phyloP scores from a whole-genome alignment of 352 stramenopile species.

The Phytophthora europaea region DNA sequence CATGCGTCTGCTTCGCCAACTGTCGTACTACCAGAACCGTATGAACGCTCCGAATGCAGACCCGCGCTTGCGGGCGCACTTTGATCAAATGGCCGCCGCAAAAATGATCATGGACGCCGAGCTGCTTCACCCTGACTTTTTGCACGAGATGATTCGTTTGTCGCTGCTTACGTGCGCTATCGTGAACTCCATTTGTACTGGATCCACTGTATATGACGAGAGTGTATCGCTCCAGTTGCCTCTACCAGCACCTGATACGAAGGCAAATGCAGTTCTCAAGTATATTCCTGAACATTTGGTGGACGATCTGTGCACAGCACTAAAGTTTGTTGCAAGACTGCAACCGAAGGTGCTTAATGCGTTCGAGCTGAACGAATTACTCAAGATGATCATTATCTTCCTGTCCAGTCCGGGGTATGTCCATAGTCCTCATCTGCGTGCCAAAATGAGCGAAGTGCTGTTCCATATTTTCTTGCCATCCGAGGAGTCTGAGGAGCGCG shows the following conservation, averaged over 20 bases:
- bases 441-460: constrained; percentile 97
- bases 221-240: constrained; percentile 42
- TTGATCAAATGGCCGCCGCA: constrained; percentile 71
- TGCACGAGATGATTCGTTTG: constrained; percentile 84
- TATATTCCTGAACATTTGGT: constrained; percentile 96
- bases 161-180: constrained; percentile 72
- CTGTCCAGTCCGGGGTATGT: constrained; percentile 91
- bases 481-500: constrained; percentile 80
- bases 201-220: constrained; percentile 24
- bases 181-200: constrained; percentile 66
- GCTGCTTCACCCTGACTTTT: constrained; percentile 77
- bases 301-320: constrained; percentile 93
- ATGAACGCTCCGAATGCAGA: constrained; percentile 77
- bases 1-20: constrained; percentile 90
- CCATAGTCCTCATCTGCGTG: constrained; percentile 93
- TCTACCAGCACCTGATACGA: constrained; percentile 44
- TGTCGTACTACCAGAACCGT: constrained; percentile 91
- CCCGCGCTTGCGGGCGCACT: constrained; percentile 75
- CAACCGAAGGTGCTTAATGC: constrained; percentile 85
- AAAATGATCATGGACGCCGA: constrained; percentile 89
- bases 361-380: constrained; percentile 90
- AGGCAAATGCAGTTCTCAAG: constrained; percentile 58
- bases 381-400: constrained; percentile 93
- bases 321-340: constrained; percentile 93
- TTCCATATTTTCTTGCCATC: constrained; percentile 97